Conservation (phyloP, 139 green algal species). For the Ostreobium quekettii region DNA sequence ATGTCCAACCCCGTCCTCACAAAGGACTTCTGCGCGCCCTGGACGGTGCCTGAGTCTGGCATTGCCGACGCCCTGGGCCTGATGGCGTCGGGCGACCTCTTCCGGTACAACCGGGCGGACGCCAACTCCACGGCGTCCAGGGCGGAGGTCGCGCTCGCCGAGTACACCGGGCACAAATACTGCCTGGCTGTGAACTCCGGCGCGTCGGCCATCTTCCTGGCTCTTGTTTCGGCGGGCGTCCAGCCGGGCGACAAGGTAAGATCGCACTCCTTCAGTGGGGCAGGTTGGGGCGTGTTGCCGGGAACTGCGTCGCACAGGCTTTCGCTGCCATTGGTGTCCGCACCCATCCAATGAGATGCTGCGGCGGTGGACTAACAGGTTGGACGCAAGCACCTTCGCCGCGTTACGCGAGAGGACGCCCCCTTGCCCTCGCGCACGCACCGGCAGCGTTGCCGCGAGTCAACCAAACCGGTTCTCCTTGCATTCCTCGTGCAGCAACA, state of each 20-base stretch:
- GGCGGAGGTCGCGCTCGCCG: constrained; percentile 21
- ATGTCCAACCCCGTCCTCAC: background rate
- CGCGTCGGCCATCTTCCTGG: constrained; percentile 26
- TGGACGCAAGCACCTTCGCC: too few species aligned
- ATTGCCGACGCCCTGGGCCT: background rate
- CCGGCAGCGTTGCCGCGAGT: too few species aligned
- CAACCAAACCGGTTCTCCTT: too few species aligned
- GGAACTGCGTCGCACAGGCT: too few species aligned
- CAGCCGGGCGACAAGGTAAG: constrained; percentile 26
- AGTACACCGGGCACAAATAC: constrained; percentile 29
- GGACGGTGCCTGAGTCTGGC: constrained; percentile 10
- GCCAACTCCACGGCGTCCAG: constrained; percentile 12
- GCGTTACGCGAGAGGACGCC: too few species aligned
- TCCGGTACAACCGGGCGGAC: constrained; percentile 13
- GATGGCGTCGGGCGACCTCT: constrained; percentile 12
- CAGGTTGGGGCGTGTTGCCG: too few species aligned
- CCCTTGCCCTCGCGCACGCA: too few species aligned
- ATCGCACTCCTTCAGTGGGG: too few species aligned
- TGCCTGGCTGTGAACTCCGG: constrained; percentile 32
- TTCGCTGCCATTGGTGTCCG: too few species aligned
- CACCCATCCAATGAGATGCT: too few species aligned
- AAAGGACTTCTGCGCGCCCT: constrained; percentile 15
- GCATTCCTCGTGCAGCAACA: too few species aligned
- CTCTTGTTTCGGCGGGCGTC: constrained; percentile 22
- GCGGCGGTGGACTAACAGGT: too few species aligned